Evolutionary conservation across 1,284 basidiomycete species (phyloP), one percentile per base, ranked within the genome.

Genomic region (Trichosporon sp.): DNA sequence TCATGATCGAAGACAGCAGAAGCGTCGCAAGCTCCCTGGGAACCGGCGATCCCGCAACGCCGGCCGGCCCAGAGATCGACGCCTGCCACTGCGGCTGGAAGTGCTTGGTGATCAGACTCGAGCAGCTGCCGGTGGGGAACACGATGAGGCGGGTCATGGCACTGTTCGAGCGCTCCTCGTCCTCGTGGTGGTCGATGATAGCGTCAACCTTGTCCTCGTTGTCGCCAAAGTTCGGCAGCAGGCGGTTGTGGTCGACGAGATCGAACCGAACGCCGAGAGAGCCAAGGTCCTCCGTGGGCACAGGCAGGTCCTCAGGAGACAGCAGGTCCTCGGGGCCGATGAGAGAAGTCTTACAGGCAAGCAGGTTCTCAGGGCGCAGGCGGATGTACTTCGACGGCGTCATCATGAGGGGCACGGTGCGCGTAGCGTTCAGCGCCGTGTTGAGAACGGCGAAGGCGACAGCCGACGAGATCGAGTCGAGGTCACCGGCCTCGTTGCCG

Each of bases 401-500:
- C 72, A 91, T 91, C 66, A 92, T 84, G 35, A 98, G 86, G 0
- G 96, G 88, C 23, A 95, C 86, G n/a, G 87, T 85, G 27, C 85
- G 85, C 29, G 81, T 81, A 9, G 87, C 83, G 63, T 86, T 80
- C 11, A 88, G 81, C 38, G 87, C 75, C 79, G 88, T 78, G 77
- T 85, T 79, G 64, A 93, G 86, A 87, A 89, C 93, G 0, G 93
- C 88, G 81, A 88, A 93, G 1, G 88, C 91, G 68, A 97, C 88
- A 1, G 94, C 88, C 68, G 91, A 91, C 0, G 92, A 92, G 31
- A 95, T 80, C 12, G 90, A 90, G 83, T 98, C 95, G 47, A 97
- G 88, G 83, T 98, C 95, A 78, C 93, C 93, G 11, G 94, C 92
- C 82, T 96, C 93, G 78, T 97, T 96, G 1, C 94, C 94, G 88